Base-by-base conservation (phyloP, 352 stramenopile species). In the Globisporangium recalcitrans region DNA sequence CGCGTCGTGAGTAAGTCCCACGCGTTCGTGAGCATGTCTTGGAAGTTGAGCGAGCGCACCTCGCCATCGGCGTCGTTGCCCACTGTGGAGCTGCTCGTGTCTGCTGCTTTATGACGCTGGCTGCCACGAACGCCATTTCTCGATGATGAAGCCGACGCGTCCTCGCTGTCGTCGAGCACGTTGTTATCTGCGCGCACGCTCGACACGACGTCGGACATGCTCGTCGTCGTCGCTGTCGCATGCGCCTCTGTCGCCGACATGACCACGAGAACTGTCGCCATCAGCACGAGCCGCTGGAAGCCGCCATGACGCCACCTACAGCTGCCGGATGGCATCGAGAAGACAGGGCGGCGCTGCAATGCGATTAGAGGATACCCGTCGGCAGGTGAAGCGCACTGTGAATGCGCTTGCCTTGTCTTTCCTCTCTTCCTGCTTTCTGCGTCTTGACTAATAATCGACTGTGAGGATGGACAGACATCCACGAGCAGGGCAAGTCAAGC, bases 1-100 rank as follows among this genome's bases (percentile, higher is more conserved):
- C 48, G 58, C 22, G 44, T 44, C 16, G 29, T 48, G 31, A 62
- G 57, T 31, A 56, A 13, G 11, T 62, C 56, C 56, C 56, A 62
- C 1, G 31, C 21, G 31, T 62, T 52, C 11, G 7, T 10, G 44
- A 54, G 31, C 32, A 26, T 16, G 38, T 38, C 16, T 8, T 60
- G 11, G 4, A 60, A 52, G 54, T 29, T 22, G 16, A 40, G 26
- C 38, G 54, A 52, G 14, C 54, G 54, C 27, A 36, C 36, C 26
- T 52, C 26, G 2, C 27, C n/a, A 34, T 40, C 21, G 6, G 9
- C 47, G 21, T 22, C 34, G 34, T 22, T 27, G 10, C n/a, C n/a
- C n/a, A n/a, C n/a, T n/a, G n/a, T n/a, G n/a, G n/a, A n/a, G n/a
- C n/a, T n/a, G n/a, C n/a, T n/a, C n/a, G n/a, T n/a, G n/a, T n/a